These are phyloP conservation scores for Taphrina populina DNA, from an alignment of 1,139 yeast species.

Conservation along the genomic window DNA sequence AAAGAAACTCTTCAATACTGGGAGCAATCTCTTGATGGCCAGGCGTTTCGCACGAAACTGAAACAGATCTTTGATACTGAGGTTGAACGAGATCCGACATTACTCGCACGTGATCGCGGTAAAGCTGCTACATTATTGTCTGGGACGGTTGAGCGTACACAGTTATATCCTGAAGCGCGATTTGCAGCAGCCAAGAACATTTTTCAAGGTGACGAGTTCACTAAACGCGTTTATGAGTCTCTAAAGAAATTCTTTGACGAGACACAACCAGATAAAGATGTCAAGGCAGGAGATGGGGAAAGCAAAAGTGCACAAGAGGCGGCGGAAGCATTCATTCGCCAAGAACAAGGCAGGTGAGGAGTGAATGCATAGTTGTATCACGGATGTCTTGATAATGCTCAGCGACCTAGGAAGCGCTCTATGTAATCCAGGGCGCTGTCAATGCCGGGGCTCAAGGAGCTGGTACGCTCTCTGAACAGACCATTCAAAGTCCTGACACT, in stretches of 20 bases:
- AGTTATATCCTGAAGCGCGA: constrained; percentile 21
- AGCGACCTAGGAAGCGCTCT: constrained; percentile 22
- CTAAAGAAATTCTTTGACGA: constrained; percentile 2
- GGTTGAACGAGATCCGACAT: constrained; percentile 17
- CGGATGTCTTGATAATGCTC: too few species aligned
- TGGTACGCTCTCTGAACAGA: constrained; percentile 26
- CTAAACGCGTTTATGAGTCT: constrained; percentile 10
- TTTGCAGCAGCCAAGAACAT: constrained; percentile 22
- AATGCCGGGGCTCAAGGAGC: constrained; percentile 10
- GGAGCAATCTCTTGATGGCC: constrained; percentile 22
- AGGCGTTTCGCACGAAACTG: constrained; percentile 14
- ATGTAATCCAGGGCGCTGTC: constrained; percentile 15
- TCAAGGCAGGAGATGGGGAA: not conserved
- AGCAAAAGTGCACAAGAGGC: constrained; percentile 8
- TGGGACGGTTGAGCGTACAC: constrained; percentile 31
- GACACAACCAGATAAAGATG: not conserved
- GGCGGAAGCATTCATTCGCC: constrained; percentile 5
- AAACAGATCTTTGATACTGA: constrained; percentile 23
- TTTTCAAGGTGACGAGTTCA: constrained; percentile 10
- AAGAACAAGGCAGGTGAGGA: constrained; percentile 14
- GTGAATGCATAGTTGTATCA: too few species aligned
- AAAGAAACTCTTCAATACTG: constrained; percentile 10
- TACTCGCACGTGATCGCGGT: constrained; percentile 30
- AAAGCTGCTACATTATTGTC: constrained; percentile 31
- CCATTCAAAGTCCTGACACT: constrained; percentile 17